These are phyloP conservation scores for Scenedesmus sp. DNA, from an alignment of 163 green algal species.

Conservation along the genomic window DNA sequence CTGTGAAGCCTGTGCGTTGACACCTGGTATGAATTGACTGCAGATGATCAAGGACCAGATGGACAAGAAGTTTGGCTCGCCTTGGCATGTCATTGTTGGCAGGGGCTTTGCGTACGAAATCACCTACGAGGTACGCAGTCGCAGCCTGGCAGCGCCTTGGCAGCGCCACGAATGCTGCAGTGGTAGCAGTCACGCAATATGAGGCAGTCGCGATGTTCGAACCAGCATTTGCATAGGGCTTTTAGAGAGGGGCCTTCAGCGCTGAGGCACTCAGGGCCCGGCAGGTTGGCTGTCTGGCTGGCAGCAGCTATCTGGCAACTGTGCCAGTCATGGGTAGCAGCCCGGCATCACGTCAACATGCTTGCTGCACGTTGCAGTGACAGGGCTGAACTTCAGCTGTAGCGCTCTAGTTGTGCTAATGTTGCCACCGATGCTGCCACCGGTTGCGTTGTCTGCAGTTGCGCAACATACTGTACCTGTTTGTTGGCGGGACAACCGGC, in stretches of 20 bases:
- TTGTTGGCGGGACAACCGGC: slow-evolving; percentile 77
- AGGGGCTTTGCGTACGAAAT: slow-evolving; percentile 86
- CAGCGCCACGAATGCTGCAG: background rate
- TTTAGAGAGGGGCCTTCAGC: background rate
- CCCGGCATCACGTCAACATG: too few relatives aligned
- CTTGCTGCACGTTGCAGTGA: too few relatives aligned
- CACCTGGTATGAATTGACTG: background rate
- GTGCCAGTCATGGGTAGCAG: too few relatives aligned
- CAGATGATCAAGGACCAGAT: slow-evolving; percentile 95
- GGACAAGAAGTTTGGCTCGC: slow-evolving; percentile 94
- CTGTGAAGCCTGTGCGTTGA: too few relatives aligned
- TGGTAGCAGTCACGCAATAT: background rate
- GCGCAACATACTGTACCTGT: slow-evolving; percentile 85
- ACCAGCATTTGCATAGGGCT: background rate
- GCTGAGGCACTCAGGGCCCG: background rate
- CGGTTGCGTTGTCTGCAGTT: slow-evolving; percentile 58
- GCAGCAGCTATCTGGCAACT: background rate
- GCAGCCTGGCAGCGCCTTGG: background rate
- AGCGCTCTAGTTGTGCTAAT: background rate
- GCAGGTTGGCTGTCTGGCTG: background rate
- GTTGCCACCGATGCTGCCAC: background rate
- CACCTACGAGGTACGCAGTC: slow-evolving; percentile 77
- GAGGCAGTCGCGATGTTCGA: too few relatives aligned
- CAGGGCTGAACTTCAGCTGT: too few relatives aligned
- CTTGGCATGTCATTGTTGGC: slow-evolving; percentile 91